These are phyloP conservation scores for Pichia sp. DNA, from an alignment of 1,139 yeast species.

Conservation along the genomic window DNA sequence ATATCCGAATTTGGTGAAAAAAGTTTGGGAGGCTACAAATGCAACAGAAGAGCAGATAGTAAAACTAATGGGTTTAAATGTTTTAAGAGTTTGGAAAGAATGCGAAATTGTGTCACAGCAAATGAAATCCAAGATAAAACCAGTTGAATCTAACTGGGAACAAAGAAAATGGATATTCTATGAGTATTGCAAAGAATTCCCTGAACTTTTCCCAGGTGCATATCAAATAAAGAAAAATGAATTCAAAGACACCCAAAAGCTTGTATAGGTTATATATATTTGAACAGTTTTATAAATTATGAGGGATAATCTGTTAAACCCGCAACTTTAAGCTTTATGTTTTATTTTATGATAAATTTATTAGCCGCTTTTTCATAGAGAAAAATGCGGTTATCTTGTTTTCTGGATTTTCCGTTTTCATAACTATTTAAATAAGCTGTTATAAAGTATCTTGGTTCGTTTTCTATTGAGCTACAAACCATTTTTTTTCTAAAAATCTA, in stretches of 20 bases:
- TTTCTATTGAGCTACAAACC: too few species aligned
- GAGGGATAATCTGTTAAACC: too few species aligned
- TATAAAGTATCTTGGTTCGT: too few species aligned
- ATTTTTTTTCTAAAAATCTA: too few species aligned
- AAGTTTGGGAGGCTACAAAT: slow-evolving; percentile 34
- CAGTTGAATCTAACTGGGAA: slow-evolving; percentile 39
- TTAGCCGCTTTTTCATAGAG: too few species aligned
- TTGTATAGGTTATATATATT: too few species aligned
- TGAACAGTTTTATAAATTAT: too few species aligned
- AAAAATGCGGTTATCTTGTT: too few species aligned
- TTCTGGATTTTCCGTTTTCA: too few species aligned
- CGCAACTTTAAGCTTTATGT: too few species aligned
- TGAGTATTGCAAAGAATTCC: slow-evolving; percentile 31
- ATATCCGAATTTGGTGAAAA: slow-evolving; percentile 42
- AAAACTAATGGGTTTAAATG: slow-evolving; percentile 43
- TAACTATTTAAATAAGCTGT: too few species aligned
- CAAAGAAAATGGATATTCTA: slow-evolving; percentile 38
- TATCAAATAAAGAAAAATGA: slow-evolving; percentile 19
- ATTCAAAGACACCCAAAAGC: slow-evolving; percentile 18
- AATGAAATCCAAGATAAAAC: slow-evolving; percentile 20
- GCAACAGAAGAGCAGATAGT: slow-evolving; percentile 40
- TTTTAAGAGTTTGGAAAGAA: slow-evolving; percentile 44
- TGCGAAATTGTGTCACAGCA: slow-evolving; percentile 35
- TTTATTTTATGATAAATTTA: too few species aligned
- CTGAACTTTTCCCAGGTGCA: slow-evolving; percentile 38